Base-by-base conservation (phyloP, 805 yeast species). In the Candida coquimbonensis region DNA sequence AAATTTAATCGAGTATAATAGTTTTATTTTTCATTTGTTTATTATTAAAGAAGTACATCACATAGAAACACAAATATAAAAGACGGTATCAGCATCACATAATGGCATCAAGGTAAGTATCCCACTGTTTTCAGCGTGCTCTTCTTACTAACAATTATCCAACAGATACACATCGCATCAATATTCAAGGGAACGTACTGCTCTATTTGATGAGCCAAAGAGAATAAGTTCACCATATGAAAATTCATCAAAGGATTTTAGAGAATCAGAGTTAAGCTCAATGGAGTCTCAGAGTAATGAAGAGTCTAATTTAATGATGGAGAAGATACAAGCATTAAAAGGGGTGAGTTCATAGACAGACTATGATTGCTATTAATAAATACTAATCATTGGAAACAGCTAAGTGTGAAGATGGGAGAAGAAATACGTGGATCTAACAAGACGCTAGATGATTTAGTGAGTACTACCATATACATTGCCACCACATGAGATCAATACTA, bases 231-330 rank as follows among this genome's bases (percentile, higher is more conserved):
- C 77, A 1, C 75, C 79, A 1, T 74, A 73, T 53, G 69, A 63
- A 17, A 55, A 58, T n/a, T 44, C 55, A 17, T 56, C 54, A 25
- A 54, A 66, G 38, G 78, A 71, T 56, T 74, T 69, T 57, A 67
- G 75, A 13, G 83, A 80, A 38, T 64, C 78, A 26, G 69, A 73
- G 46, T 55, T 81, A 53, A 74, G 83, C 19, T 79, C 77, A 49
- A 59, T 83, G 41, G 90, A 83, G 59, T 70, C 83, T 4, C 90
- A 83, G 57, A 75, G 75, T 49, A 85, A 79, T 33, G 83, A 78
- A 46, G 78, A 80, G 43, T 60, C 78, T 52, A 69, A 71, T 21
- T 64, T 72, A 2, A 75, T 83, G 74, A 68, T 74, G 32, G 70
- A 74, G 36, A 79, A 77, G 51, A 71, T 83, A 19, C 63, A 68